A percentile compares a stretch with the other conserved stretches of the same genome.
phyloP scores from a whole-genome alignment of 2,329 filamentous ascomycete genomes.

The Fusarium concolor region DNA sequence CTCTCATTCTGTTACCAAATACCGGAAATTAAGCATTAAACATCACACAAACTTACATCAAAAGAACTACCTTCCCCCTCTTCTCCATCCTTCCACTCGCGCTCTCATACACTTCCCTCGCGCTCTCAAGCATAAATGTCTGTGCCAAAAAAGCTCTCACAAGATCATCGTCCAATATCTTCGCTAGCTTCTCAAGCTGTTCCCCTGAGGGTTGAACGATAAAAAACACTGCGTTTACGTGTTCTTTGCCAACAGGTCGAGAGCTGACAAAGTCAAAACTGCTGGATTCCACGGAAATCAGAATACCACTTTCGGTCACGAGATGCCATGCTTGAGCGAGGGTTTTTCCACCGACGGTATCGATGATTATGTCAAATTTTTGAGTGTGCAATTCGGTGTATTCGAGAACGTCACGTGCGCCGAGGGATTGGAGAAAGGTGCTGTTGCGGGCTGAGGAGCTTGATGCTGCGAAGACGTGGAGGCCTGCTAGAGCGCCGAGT shows the following conservation, averaged over 20 bases:
- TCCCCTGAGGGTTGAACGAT: slow-evolving; percentile 1
- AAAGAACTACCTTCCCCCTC: slow-evolving; percentile 18
- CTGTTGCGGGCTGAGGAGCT: slow-evolving; percentile 36
- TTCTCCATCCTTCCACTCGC: slow-evolving; percentile 14
- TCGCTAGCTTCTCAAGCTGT: slow-evolving; percentile 1
- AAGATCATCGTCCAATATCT: background rate
- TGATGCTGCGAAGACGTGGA: slow-evolving; percentile 48
- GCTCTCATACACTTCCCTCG: slow-evolving; percentile 1
- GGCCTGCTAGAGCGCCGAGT: slow-evolving; percentile 49
- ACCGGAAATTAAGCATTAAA: no score
- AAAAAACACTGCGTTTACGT: slow-evolving; percentile 6
- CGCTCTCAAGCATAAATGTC: slow-evolving; percentile 4
- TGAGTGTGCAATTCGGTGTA: slow-evolving; percentile 16
- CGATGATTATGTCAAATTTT: slow-evolving; percentile 46
- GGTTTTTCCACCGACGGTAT: slow-evolving; percentile 48
- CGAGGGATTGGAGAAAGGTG: slow-evolving; percentile 33
- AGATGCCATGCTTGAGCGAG: slow-evolving; percentile 46
- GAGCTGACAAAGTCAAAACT: slow-evolving; percentile 11
- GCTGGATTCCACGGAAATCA: slow-evolving; percentile 34
- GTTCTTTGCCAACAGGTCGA: slow-evolving; percentile 3
- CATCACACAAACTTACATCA: fast-evolving
- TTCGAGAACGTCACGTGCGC: slow-evolving; percentile 44
- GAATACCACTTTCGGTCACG: slow-evolving; percentile 39
- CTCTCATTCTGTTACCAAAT: fast-evolving
- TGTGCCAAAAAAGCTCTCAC: slow-evolving; percentile 18